A percentile compares a stretch with the other conserved stretches of the same genome.
Conservation (phyloP, 805 yeast genomes). For the Starmerella floricola region DNA sequence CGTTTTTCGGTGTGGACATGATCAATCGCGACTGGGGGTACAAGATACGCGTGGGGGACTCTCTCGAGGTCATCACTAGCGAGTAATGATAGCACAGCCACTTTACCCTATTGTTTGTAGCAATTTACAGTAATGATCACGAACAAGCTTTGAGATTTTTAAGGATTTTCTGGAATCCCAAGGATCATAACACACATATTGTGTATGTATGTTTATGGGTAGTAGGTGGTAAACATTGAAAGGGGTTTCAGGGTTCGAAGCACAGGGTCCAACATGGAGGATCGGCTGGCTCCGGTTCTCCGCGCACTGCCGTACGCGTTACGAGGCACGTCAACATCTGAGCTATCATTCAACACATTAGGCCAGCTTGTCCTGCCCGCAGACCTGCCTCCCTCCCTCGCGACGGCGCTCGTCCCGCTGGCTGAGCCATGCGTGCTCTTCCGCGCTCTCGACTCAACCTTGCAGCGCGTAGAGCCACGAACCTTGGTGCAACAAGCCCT, state of each 20-base stretch:
- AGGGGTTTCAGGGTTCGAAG: neutral
- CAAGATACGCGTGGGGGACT: constrained; percentile 25
- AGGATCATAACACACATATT: too few species aligned
- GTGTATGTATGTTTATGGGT: too few species aligned
- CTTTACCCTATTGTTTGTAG: too few species aligned
- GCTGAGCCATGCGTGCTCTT: constrained; percentile 66
- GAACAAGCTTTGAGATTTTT: too few species aligned
- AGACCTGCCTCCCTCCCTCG: constrained; percentile 40
- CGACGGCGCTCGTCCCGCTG: constrained; percentile 43
- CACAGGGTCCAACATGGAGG: neutral
- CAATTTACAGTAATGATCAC: too few species aligned
- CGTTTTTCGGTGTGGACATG: constrained; percentile 27
- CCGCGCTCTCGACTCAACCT: constrained; percentile 32
- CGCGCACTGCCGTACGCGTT: constrained; percentile 36
- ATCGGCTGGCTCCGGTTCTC: constrained; percentile 5
- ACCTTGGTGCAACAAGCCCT: constrained; percentile 53
- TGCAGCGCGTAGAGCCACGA: constrained; percentile 27
- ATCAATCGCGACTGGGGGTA: constrained; percentile 20
- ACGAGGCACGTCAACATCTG: constrained; percentile 15
- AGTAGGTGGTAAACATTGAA: too few species aligned
- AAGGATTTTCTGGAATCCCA: too few species aligned
- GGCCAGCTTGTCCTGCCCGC: constrained; percentile 9
- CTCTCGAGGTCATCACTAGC: constrained; percentile 22
- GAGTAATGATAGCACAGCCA: too few species aligned
- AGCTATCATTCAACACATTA: constrained; percentile 2